Base-by-base conservation (phyloP, 2,329 filamentous ascomycete genomes). In the Exophiala phaeomuriformis region DNA sequence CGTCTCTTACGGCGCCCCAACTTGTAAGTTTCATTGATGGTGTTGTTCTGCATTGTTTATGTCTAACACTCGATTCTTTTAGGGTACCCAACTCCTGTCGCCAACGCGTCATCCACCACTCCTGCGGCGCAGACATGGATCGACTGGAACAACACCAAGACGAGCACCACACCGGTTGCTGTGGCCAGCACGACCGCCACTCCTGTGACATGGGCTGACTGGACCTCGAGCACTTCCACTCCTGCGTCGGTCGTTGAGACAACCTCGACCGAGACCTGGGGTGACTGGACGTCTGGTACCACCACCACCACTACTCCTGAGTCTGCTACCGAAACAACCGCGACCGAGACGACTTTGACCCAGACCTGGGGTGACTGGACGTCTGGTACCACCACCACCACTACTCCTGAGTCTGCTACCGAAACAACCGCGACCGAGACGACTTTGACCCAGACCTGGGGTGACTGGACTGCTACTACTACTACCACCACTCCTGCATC, bases 91-190 rank as follows among this genome's bases (percentile, higher is more conserved):
- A 47, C 75, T 36, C 44, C 77, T 41, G 76, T 86, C 77, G 87
- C 83, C 31, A 10, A 10, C 31, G 30, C 36, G 27, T 31, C 48
- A 12, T 56, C 40, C 19, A 43, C 28, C 28, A 45, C 28, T 29
- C 30, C 42, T 9, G 7, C 42, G 12, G 4, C 30, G 6, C 10
- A n/a, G 28, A 32, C n/a, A 61, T 72, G 83, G 58, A 86, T 86
- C 63, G 85, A 84, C 74, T 56, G 53, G 53, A 12, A 45, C 27
- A 44, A 8, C 3, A 80, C 86, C 55, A 88, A 83, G 59, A 89
- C 85, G 41, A 45, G 39, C 39, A 41, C 39, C 12, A 71, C 85
- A 40, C 85, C 89, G 54, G 72, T 68, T 53, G 71, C 74, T 60
- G 72, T 70, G 60, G 77, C 78, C 62, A 48, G 30, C 41, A 48